Evolutionary conservation across 371 early-diverging fungal genomes (phyloP).

Genomic region (Mortierella sp.): DNA sequence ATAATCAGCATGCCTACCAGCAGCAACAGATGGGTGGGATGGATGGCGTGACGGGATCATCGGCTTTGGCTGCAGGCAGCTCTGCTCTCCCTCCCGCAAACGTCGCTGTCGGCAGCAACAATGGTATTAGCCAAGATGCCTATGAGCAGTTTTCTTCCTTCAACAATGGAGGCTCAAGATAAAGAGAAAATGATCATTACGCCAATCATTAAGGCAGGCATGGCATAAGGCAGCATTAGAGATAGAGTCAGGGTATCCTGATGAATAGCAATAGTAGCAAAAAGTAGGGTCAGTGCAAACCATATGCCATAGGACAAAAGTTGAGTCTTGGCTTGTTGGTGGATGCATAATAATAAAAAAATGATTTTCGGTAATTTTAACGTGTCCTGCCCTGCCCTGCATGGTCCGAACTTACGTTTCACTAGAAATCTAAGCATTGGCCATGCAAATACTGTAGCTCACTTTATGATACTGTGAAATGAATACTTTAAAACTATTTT

Average conservation of each 20-base stretch:
- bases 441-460: neutral
- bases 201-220: neutral
- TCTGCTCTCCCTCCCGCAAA: constrained; percentile 40
- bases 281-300: neutral
- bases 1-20: constrained; percentile 40
- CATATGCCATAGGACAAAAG: neutral
- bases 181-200: neutral
- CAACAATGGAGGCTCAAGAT: constrained; percentile 28
- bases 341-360: too few species aligned
- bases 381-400: too few species aligned
- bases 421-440: neutral
- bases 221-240: neutral
- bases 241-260: neutral
- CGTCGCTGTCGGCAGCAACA: constrained; percentile 33
- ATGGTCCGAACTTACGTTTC: too few species aligned
- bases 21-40: constrained; percentile 45
- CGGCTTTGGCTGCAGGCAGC: constrained; percentile 54
- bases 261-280: neutral
- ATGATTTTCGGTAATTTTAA: too few species aligned
- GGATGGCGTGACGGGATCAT: constrained; percentile 48
- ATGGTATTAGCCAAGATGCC: constrained; percentile 31
- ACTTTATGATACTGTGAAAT: neutral
- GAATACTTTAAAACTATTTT: too few species aligned
- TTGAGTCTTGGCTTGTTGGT: too few species aligned
- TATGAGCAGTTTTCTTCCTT: constrained; percentile 38